phyloP scores from a whole-genome alignment of 2,329 filamentous ascomycete species.

The Aureobasidium sp. region DNA sequence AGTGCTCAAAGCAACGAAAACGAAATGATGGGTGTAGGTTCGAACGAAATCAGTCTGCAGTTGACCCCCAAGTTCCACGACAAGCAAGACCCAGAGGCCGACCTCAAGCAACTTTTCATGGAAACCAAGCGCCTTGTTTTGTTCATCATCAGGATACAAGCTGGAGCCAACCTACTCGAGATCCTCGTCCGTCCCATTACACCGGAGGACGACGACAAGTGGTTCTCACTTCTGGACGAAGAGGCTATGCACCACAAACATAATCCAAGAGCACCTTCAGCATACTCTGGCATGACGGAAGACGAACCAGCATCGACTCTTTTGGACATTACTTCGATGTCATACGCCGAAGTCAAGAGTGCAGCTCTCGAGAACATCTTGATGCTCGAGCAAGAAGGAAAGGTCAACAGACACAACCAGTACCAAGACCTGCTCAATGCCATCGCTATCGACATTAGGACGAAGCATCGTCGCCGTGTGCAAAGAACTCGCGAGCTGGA shows the following conservation, averaged over 20 bases:
- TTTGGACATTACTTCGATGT: conserved; percentile 81
- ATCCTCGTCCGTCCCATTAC: conserved; percentile 87
- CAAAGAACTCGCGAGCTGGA: conserved; percentile 89
- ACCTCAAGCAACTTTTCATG: conserved; percentile 89
- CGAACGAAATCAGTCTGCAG: conserved; percentile 83
- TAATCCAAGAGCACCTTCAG: conserved; percentile 11
- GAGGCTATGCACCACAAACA: conserved; percentile 56
- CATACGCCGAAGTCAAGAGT: conserved; percentile 85
- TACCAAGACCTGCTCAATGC: conserved; percentile 98
- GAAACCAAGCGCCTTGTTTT: conserved; percentile 95
- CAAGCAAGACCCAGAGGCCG: conserved; percentile 83
- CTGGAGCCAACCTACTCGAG: conserved; percentile 83
- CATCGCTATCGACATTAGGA: conserved; percentile 92
- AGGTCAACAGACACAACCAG: conserved; percentile 76
- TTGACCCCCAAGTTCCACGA: conserved; percentile 84
- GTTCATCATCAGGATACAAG: conserved; percentile 96
- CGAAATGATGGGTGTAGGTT: conserved; percentile 78
- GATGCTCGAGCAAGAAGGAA: conserved; percentile 68
- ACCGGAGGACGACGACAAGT: conserved; percentile 80
- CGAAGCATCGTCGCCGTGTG: conserved; percentile 86
- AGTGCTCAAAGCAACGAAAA: conserved; percentile 95
- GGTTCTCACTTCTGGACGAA: conserved; percentile 70
- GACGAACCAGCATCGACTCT: conserved; percentile 34
- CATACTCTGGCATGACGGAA: conserved; percentile 15
- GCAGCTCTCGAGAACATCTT: conserved; percentile 92